Base-by-base conservation (phyloP, 2,329 filamentous ascomycete species). In the Diaporthe helianthi region DNA sequence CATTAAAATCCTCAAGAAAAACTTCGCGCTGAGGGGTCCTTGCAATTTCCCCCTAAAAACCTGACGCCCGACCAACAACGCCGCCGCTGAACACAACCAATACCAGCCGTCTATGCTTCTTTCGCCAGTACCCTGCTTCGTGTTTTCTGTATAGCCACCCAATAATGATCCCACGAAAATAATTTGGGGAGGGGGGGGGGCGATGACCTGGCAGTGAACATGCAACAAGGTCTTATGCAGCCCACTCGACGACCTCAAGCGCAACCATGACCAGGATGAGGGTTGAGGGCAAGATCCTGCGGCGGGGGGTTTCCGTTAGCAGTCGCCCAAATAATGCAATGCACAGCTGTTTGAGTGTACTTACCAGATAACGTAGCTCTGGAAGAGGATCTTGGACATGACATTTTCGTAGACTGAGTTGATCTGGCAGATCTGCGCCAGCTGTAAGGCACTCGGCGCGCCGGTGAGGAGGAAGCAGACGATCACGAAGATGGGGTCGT, bases 381-480 rank as follows among this genome's bases (percentile, higher is more conserved):
- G 95, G 84, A 98, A 97, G 63, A 98, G 82, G 68, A 99, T 86
- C 79, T 89, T 92, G 72, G 93, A 92, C 94, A 99, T 98, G 60
- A 96, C 93, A 22, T 91, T 89, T 84, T 98, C 95, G 79, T 93
- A 99, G 12, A 99, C 96, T 72, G 92, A 92, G 80, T 99, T 99
- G 82, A 98, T 92, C 85, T 98, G 96, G 82, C 96, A 99, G 71
- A 99, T 99, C 82, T 99, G 96, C 8, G 96, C 95, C 76, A 99
- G 83, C 81, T 99, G 96, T 73, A 99, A 85, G 31, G 96, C 96
- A 72, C 92, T 97, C 7, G 96, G 96, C 3, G 96, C 96, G 44
- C 96, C 96, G 0, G 93, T 95, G 73, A 99, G 91, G 73, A 99
- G 85, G 86, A 98, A 99, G 82, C 94, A 98, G 44, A 99, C 96